phyloP scores from a whole-genome alignment of 2,329 filamentous ascomycete genomes.

The Periconia digitata region DNA sequence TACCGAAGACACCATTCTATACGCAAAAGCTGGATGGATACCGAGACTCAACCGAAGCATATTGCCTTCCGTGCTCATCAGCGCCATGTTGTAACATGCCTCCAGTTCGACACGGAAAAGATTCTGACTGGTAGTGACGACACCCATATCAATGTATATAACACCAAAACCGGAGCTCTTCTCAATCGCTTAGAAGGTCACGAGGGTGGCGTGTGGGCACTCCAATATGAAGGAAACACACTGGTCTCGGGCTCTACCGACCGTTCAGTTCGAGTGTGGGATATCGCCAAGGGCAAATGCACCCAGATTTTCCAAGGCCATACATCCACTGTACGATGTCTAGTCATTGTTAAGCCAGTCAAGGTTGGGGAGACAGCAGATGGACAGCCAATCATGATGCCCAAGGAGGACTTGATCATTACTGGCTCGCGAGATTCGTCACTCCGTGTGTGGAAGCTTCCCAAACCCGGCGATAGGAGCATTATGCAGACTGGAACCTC shows the following conservation, averaged over 20 bases:
- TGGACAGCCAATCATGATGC: slow-evolving; percentile 81
- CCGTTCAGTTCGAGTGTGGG: slow-evolving; percentile 98
- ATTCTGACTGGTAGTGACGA: slow-evolving; percentile 98
- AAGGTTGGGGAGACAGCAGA: slow-evolving; percentile 71
- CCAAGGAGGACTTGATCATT: slow-evolving; percentile 92
- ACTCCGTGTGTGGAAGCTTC: slow-evolving; percentile 90
- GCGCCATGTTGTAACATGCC: slow-evolving; percentile 92
- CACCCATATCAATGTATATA: slow-evolving; percentile 96
- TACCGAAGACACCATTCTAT: slow-evolving; percentile 93
- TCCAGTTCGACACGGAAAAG: slow-evolving; percentile 97
- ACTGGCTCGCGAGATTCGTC: slow-evolving; percentile 95
- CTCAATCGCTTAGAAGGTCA: slow-evolving; percentile 85
- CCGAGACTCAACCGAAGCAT: slow-evolving; percentile 80
- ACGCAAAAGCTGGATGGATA: slow-evolving; percentile 85
- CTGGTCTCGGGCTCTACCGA: slow-evolving; percentile 96
- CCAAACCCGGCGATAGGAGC: slow-evolving; percentile 72
- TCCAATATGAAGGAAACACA: slow-evolving; percentile 94
- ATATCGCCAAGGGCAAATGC: slow-evolving; percentile 89
- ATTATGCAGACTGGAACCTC: slow-evolving; percentile 80
- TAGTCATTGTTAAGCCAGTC: slow-evolving; percentile 90
- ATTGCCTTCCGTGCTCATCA: slow-evolving; percentile 97
- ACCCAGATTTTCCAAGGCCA: slow-evolving; percentile 97
- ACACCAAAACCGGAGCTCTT: slow-evolving; percentile 89
- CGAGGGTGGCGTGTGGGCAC: slow-evolving; percentile 95
- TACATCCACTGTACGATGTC: slow-evolving; percentile 92